Evolutionary conservation across 225 moss, liverwort and hornwort genomes (phyloP), one percentile per base, ranked within the genome.

Genomic region (Marchantia paleacea): DNA sequence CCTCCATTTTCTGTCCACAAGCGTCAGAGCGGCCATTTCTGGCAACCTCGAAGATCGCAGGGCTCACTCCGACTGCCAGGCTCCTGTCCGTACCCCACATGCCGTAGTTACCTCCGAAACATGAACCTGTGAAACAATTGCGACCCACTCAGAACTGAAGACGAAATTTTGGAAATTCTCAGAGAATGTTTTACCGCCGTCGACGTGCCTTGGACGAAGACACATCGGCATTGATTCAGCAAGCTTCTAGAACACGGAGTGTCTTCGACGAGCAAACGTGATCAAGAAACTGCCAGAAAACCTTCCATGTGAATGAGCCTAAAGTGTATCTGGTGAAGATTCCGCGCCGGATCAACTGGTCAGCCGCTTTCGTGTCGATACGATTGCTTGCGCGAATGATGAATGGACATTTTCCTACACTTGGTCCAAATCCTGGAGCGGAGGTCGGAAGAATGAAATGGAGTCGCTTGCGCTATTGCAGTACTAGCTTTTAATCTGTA

Each of bases 31-130:
- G 61, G 12, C 77, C 77, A 25, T 77, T 63, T 1, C 13, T 62
- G n/a, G 60, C 77, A 11, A 77, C 48, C 62, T 77, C 58, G 48
- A 77, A 77, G 4, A 77, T 22, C n/a, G 61, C 39, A n/a, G 77
- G 62, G 62, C 77, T 77, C 77, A 77, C 77, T 62, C 77, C 77
- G 13, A 77, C 77, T 0, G 61, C 77, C 9, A 62, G 49, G 18
- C n/a, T 47, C 77, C 77, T 28, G 7, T 74, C 55, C 48, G 49
- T 8, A 20, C 77, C 77, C 77, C 77, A 77, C 52, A 61, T 62
- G 77, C 47, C 47, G 47, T 77, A 77, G 22, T 77, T 39, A 12
- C 22, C 62, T n/a, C 28, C 8, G 61, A 60, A 77, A 49, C 77
- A 77, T 6, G 77, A 77, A 63, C 77, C 77, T 77, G 77, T 39